Conservation (phyloP, 2,329 filamentous ascomycete genomes). For the Ramichloridium luteum region DNA sequence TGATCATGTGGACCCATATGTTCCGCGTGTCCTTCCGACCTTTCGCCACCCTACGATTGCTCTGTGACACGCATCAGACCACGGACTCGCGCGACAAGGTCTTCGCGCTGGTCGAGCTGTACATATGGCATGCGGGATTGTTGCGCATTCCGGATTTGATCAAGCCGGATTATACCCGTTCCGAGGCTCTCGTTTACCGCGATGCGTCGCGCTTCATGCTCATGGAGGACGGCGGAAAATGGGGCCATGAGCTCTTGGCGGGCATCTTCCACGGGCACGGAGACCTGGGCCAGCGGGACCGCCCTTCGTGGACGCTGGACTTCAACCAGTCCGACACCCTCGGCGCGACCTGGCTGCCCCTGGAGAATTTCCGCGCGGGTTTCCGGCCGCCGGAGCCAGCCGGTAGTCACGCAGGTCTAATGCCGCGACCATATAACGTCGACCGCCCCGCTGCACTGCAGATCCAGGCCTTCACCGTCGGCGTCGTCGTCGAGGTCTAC, state of each 20-base stretch:
- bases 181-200: background rate
- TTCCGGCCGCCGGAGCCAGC: too few relatives aligned
- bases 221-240: background rate
- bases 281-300: background rate
- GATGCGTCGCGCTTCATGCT: constrained; percentile 2
- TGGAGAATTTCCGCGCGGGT: too few relatives aligned
- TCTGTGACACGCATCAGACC: constrained; percentile 1
- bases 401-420: too few relatives aligned
- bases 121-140: background rate
- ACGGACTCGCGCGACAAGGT: constrained; percentile 3
- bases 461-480: too few relatives aligned
- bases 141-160: background rate
- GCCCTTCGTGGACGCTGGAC: background rate
- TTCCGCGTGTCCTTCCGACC: background rate
- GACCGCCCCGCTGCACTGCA: too few relatives aligned
- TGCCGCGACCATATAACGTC: too few relatives aligned
- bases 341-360: background rate
- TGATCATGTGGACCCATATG: background rate
- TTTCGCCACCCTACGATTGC: background rate
- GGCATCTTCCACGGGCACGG: too few relatives aligned
- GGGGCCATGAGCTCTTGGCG: too few relatives aligned
- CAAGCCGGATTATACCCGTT: constrained; percentile 2
- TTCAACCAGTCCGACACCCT: background rate
- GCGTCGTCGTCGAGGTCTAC: too few relatives aligned
- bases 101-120: constrained; percentile 3